Percentiles rank a stretch among this genome's conserved stretches.
Evolutionary conservation across 176 grass and related monocot genomes (phyloP).

Genomic region (Saccharum officinarum): DNA sequence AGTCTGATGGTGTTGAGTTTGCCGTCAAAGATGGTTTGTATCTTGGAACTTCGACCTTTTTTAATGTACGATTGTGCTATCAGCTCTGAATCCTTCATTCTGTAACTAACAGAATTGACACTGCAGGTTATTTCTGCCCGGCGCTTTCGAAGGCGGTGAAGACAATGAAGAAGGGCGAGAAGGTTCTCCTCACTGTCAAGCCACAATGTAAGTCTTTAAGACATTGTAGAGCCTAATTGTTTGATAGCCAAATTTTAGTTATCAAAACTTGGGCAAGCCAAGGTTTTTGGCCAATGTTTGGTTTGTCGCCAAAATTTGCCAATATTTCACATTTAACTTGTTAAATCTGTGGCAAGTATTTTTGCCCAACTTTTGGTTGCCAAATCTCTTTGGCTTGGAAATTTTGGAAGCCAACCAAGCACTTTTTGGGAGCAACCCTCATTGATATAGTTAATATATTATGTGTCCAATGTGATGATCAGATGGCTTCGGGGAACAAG

Average conservation of each 20-base stretch:
- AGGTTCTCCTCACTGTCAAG: slow-evolving; percentile 72
- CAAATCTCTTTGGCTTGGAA: no score
- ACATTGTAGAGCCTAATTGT: not conserved
- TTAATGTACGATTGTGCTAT: not conserved
- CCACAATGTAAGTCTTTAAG: slow-evolving; percentile 65
- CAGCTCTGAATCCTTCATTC: not conserved
- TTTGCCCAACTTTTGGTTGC: no score
- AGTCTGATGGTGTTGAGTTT: slow-evolving; percentile 76
- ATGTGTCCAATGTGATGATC: not conserved
- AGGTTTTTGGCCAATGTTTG: no score
- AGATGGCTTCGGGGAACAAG: slow-evolving; percentile 92
- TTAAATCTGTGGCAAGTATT: no score
- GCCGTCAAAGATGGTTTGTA: slow-evolving; percentile 76
- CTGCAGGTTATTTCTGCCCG: slow-evolving; percentile 66
- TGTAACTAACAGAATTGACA: not conserved
- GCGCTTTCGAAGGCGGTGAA: slow-evolving; percentile 73
- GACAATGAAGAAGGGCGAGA: slow-evolving; percentile 88
- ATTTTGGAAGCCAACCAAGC: no score
- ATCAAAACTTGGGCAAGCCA: no score
- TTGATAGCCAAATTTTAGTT: no score
- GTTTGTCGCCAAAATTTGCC: no score
- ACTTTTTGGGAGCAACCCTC: no score
- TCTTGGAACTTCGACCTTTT: not conserved
- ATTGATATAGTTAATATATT: not conserved
- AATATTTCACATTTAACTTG: no score